A percentile compares a stretch with the other conserved stretches of the same genome.
Evolutionary conservation across 192 early-diverging fungal genomes (phyloP).

Genomic region (Podila verticillata): DNA sequence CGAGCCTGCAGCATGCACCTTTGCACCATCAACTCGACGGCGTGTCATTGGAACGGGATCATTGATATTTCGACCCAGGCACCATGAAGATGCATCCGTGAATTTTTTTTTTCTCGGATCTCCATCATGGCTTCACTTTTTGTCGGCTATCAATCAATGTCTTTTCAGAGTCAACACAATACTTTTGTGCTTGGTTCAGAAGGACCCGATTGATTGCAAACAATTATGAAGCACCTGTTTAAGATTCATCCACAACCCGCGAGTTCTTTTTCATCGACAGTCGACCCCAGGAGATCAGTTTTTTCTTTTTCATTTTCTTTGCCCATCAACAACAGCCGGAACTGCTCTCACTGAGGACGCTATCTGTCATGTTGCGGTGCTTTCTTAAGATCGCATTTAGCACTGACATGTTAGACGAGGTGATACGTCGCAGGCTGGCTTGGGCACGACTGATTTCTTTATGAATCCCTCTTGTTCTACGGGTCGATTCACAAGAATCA

Average conservation of each 20-base stretch:
- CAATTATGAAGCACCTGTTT: too few relatives aligned
- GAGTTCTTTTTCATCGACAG: background rate
- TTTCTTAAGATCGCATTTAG: background rate
- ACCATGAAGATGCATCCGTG: too few relatives aligned
- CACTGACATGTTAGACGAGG: background rate
- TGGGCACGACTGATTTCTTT: slow-evolving; percentile 45
- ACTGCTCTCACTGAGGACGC: slow-evolving; percentile 5
- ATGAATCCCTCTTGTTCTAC: slow-evolving; percentile 38
- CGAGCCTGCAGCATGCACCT: background rate
- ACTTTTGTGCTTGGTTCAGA: too few relatives aligned
- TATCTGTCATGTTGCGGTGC: slow-evolving; percentile 2
- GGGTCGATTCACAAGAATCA: slow-evolving; percentile 3
- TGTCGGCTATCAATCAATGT: too few relatives aligned
- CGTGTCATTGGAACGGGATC: background rate
- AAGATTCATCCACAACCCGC: background rate
- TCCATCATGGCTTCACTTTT: too few relatives aligned
- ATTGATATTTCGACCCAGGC: background rate
- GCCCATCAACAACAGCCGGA: background rate
- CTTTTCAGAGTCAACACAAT: too few relatives aligned
- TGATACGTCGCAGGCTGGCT: slow-evolving; percentile 50
- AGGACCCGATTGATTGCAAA: too few relatives aligned
- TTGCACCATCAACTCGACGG: background rate
- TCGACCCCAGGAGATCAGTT: background rate
- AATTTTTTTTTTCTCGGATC: too few relatives aligned
- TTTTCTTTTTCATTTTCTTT: background rate